Evolutionary conservation across 2,329 filamentous ascomycete species (phyloP).

Genomic region (Sarocladium brachiariae): DNA sequence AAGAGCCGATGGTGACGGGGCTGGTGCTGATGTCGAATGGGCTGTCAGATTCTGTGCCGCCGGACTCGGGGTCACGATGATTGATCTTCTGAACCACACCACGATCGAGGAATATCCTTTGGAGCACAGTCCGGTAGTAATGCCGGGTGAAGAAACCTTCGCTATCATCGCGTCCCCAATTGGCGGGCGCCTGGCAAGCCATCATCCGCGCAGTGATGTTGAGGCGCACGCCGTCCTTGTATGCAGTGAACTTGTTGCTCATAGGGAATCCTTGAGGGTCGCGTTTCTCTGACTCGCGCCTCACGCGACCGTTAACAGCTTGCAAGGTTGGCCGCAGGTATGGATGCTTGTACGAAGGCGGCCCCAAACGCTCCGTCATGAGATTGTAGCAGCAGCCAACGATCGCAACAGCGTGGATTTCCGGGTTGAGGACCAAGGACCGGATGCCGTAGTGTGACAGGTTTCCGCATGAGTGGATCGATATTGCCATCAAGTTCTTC

Average conservation of each 20-base stretch:
- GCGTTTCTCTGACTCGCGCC: conserved; percentile 60
- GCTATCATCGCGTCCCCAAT: conserved; percentile 80
- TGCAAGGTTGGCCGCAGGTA: conserved; percentile 64
- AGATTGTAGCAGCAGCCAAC: conserved; percentile 99
- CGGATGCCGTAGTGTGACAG: conserved; percentile 91
- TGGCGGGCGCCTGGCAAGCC: conserved; percentile 90
- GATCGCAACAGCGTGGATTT: conserved; percentile 84
- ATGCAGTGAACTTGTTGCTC: conserved; percentile 61
- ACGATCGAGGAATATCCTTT: conserved; percentile 84
- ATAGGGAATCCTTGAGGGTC: conserved; percentile 94
- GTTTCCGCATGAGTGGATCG: conserved; percentile 95
- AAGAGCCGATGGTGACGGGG: conserved; percentile 78
- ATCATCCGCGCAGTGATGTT: conserved; percentile 98
- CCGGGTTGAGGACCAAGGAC: conserved; percentile 75
- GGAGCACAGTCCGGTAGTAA: conserved; percentile 84
- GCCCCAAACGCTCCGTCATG: conserved; percentile 80
- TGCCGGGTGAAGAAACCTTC: conserved; percentile 86
- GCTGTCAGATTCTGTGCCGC: conserved; percentile 22
- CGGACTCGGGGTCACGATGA: conserved; percentile 23
- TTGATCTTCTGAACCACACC: conserved; percentile 62
- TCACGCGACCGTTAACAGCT: conserved; percentile 60
- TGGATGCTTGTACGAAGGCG: conserved; percentile 79
- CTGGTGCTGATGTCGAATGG: conserved; percentile 56
- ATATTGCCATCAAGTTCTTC: conserved; percentile 72
- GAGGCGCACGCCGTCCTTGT: conserved; percentile 63